phyloP scores from a whole-genome alignment of 1,284 basidiomycete genomes.

The Sphagnurus paluster region DNA sequence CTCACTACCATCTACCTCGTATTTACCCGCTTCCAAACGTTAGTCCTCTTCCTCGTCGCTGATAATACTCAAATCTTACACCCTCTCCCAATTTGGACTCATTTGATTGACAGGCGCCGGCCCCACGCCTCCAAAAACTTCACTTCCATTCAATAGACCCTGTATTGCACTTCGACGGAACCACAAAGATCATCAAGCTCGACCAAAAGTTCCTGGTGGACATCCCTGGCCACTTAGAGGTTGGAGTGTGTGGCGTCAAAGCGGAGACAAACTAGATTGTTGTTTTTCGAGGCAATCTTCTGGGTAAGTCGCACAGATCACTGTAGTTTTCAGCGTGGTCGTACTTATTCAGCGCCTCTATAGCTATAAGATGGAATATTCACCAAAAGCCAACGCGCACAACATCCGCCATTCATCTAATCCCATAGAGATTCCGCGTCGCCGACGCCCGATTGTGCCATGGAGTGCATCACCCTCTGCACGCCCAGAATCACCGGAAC shows the following conservation, averaged over 20 bases:
- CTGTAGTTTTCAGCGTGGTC: neutral
- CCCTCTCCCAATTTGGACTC: constrained; percentile 8
- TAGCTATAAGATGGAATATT: constrained; percentile 14
- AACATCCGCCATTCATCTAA: constrained; percentile 28
- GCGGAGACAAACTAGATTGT: neutral
- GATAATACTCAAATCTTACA: neutral
- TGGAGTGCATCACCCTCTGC: constrained; percentile 21
- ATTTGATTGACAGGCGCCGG: constrained; percentile 14
- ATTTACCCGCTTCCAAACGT: neutral
- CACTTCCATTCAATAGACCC: too few species aligned
- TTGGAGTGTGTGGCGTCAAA: constrained; percentile 5
- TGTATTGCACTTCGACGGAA: neutral
- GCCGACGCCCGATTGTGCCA: constrained; percentile 22
- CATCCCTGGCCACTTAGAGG: too few species aligned
- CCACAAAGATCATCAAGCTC: neutral
- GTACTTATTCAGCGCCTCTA: constrained; percentile 1
- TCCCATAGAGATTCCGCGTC: constrained; percentile 40
- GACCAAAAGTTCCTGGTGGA: neutral
- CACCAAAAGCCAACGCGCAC: constrained; percentile 4
- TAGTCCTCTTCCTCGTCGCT: neutral
- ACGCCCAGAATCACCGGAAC: constrained; percentile 35
- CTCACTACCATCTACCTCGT: neutral
- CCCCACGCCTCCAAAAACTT: constrained; percentile 13
- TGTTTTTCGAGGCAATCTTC: constrained; percentile 1
- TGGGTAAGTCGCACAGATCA: constrained; percentile 15